phyloP scores from a whole-genome alignment of 2,329 filamentous ascomycete species.

The Seiridium cupressi region DNA sequence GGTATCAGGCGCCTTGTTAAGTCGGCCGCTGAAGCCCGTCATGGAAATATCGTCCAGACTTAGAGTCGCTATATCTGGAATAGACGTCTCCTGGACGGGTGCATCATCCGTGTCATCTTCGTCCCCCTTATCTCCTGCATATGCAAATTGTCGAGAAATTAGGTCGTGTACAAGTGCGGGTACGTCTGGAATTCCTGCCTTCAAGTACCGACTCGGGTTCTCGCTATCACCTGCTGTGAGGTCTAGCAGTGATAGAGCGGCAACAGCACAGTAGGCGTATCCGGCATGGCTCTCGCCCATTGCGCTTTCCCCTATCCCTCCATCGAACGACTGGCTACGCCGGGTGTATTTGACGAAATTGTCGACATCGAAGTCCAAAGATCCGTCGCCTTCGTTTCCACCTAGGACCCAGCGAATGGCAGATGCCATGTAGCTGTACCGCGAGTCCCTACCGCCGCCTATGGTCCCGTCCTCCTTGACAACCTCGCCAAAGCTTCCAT shows the following conservation, averaged over 20 bases:
- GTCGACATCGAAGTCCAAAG: constrained; percentile 73
- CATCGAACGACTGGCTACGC: constrained; percentile 74
- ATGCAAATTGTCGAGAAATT: constrained; percentile 62
- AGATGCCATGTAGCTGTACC: constrained; percentile 84
- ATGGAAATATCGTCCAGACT: constrained; percentile 25
- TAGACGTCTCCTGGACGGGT: constrained; percentile 25
- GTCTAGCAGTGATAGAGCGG: constrained; percentile 73
- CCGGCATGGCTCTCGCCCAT: constrained; percentile 86
- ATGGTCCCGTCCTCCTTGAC: constrained; percentile 57
- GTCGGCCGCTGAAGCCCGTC: constrained; percentile 80
- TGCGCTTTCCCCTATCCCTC: constrained; percentile 76
- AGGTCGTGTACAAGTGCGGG: constrained; percentile 51
- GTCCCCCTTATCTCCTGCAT: constrained; percentile 42
- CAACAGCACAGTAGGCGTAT: constrained; percentile 86
- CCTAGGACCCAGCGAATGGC: constrained; percentile 80
- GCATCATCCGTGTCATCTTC: constrained; percentile 39
- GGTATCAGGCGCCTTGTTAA: constrained; percentile 90
- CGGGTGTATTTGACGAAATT: constrained; percentile 69
- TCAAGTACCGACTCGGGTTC: constrained; percentile 30
- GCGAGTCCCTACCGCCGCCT: constrained; percentile 79
- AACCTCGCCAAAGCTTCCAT: constrained; percentile 91
- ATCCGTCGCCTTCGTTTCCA: constrained; percentile 55
- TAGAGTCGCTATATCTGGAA: constrained; percentile 32
- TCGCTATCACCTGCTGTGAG: constrained; percentile 37
- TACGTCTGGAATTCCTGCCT: constrained; percentile 38